phyloP scores from a whole-genome alignment of 768 basidiomycete genomes.

The Collybia sp. region DNA sequence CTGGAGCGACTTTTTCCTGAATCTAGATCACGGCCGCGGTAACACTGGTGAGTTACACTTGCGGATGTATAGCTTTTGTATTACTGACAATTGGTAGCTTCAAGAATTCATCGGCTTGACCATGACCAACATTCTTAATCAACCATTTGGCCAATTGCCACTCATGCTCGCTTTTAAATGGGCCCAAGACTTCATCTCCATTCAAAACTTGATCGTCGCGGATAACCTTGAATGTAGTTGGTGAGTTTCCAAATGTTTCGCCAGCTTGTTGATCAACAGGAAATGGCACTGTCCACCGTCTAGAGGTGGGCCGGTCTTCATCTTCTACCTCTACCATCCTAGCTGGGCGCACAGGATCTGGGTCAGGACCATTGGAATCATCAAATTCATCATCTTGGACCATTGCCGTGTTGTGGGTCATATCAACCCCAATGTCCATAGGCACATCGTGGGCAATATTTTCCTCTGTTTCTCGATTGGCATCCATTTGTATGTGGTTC shows the following conservation, averaged over 20 bases:
- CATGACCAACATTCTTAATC: slow-evolving; percentile 20
- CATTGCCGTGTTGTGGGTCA: not conserved
- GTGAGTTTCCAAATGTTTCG: not conserved
- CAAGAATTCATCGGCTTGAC: slow-evolving; percentile 22
- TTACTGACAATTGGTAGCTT: slow-evolving; percentile 19
- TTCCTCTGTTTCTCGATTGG: not conserved
- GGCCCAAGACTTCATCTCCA: slow-evolving; percentile 7
- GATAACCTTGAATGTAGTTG: not conserved
- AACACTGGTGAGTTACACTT: not conserved
- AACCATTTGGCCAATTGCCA: slow-evolving; percentile 28
- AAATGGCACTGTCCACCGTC: not conserved
- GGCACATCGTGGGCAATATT: not conserved
- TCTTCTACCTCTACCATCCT: not conserved
- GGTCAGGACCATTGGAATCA: slow-evolving; percentile 9
- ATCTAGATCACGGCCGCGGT: not conserved
- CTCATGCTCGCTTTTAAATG: slow-evolving; percentile 20
- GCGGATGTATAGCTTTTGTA: not conserved
- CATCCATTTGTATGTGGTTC: not conserved
- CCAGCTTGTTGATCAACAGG: not conserved
- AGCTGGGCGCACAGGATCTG: slow-evolving; percentile 15
- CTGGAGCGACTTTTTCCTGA: not conserved
- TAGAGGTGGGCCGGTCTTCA: not conserved
- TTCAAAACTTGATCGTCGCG: not conserved
- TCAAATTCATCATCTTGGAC: slow-evolving; percentile 18
- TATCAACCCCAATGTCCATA: not conserved